Percentiles rank a stretch among this genome's conserved stretches.
These are phyloP conservation scores for Saprolegnia parasitica DNA, from an alignment of 352 stramenopile species.

Conservation along the genomic window DNA sequence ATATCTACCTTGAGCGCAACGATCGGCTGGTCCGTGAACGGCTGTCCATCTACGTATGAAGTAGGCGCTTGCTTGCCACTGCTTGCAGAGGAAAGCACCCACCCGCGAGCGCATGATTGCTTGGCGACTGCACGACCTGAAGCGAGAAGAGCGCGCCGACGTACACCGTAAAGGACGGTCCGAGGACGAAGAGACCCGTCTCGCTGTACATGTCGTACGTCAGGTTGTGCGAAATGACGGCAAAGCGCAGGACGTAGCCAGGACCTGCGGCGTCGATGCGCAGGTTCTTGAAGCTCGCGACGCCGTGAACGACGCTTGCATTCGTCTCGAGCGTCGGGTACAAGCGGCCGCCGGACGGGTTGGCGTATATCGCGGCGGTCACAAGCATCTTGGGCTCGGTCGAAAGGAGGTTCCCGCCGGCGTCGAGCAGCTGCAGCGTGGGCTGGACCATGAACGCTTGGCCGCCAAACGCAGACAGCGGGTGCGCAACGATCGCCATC, in stretches of 20 bases:
- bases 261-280: conserved; percentile 69
- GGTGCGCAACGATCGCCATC: conserved; percentile 40
- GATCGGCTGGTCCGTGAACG: conserved; percentile 61
- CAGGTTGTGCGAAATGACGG: conserved; percentile 2
- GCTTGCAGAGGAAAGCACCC: too few relatives aligned
- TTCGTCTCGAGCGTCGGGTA: conserved; percentile 41
- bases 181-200: conserved; percentile 13
- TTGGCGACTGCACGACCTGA: conserved; percentile 4
- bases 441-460: conserved; percentile 71
- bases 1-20: conserved; percentile 39
- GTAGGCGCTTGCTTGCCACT: background rate
- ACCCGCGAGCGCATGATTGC: too few relatives aligned
- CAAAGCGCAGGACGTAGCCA: conserved; percentile 68
- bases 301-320: conserved; percentile 41
- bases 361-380: conserved; percentile 59
- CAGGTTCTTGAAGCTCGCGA: conserved; percentile 66
- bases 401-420: conserved; percentile 59
- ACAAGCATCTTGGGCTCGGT: conserved; percentile 62
- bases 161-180: conserved; percentile 23
- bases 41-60: conserved; percentile 56
- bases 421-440: conserved; percentile 72
- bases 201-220: conserved; percentile 2
- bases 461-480: conserved; percentile 44
- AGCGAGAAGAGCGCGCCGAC: conserved; percentile 20
- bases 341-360: conserved; percentile 56